Evolutionary conservation across 352 stramenopile genomes (phyloP), one percentile per base, ranked within the genome.

Genomic region (Globisporangium cylindrosporum): DNA sequence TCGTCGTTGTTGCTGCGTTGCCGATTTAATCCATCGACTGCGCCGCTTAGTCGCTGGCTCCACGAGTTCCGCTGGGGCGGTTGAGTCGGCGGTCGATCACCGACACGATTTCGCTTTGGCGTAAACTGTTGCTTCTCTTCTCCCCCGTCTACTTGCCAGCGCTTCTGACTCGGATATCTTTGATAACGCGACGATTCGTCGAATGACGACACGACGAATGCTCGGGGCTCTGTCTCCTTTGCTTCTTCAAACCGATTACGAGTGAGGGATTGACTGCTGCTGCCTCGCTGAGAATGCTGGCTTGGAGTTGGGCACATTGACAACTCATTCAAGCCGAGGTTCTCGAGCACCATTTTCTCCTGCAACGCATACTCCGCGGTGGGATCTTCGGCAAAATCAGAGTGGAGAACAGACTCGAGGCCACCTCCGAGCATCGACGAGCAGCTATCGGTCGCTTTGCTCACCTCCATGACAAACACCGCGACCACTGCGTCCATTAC

Each of bases 381-480:
- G 1, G 85, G 85, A 32, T 92, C 78, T 0, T 86, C 76, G 0
- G 81, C 75, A 49, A 92, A 93, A 60, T 86, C 82, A 3, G 84
- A 85, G 66, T 91, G 84, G 27, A 93, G 69, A 1, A 93, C 84
- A 1, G 84, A 93, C 55, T 88, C 84, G 2, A 78, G 71, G 1
- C 78, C 80, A 27, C 79, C 79, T 7, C 82, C 80, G 0, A 92
- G 68, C 68, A 93, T 73, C 18, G 81, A 72, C 0, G 80, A 87
- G 57, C 73, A 78, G 59, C 78, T 82, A 56, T 92, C 84, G 0
- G 82, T 88, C 10, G 83, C 82, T 53, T 90, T 89, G 63, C 80
- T 91, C 48, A 90, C 79, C 62, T 93, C 85, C 77, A 92, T 93
- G 27, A 93, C 70, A 51, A 90, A 91, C 9, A 93, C 84, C 1